These are phyloP conservation scores for Penicillium freii DNA, from an alignment of 2,329 filamentous ascomycete species.

Conservation along the genomic window DNA sequence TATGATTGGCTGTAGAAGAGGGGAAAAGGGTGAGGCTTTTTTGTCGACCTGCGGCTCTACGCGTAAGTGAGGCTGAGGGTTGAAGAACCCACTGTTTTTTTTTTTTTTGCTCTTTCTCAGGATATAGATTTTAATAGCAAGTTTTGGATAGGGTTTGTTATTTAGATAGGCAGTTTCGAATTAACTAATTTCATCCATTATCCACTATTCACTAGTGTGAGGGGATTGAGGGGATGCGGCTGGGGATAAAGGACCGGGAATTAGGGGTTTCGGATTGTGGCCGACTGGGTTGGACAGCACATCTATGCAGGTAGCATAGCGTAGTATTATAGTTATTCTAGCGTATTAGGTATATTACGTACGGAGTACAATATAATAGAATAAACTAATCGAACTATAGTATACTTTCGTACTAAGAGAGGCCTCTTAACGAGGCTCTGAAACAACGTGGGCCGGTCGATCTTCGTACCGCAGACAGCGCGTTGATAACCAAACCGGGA, in stretches of 20 bases:
- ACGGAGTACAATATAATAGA: not conserved
- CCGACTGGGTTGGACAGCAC: constrained; percentile 3
- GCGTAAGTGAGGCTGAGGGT: constrained; percentile 13
- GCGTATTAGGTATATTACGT: not conserved
- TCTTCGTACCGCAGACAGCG: constrained; percentile 9
- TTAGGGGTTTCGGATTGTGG: constrained; percentile 3
- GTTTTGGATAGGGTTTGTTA: not conserved
- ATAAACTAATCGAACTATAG: not conserved
- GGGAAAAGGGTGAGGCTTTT: constrained; percentile 5
- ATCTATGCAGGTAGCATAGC: constrained; percentile 3
- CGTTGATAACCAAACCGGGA: constrained; percentile 5
- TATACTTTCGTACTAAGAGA: not conserved
- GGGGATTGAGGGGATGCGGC: not conserved
- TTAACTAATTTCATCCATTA: not conserved
- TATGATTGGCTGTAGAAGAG: not conserved
- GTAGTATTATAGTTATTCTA: not conserved
- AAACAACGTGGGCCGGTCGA: constrained; percentile 9
- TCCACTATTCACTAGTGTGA: constrained; percentile 3
- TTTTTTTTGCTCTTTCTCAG: not conserved
- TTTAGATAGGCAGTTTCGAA: not conserved
- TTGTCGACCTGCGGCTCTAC: constrained; percentile 10
- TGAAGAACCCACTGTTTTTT: constrained; percentile 12
- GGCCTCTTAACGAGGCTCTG: constrained; percentile 6
- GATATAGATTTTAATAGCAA: not conserved
- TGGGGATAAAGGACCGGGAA: not conserved